Evolutionary conservation across 345 rosid species (phyloP), one percentile per base, ranked within the genome.

Genomic region (Hypericum androsaemum): DNA sequence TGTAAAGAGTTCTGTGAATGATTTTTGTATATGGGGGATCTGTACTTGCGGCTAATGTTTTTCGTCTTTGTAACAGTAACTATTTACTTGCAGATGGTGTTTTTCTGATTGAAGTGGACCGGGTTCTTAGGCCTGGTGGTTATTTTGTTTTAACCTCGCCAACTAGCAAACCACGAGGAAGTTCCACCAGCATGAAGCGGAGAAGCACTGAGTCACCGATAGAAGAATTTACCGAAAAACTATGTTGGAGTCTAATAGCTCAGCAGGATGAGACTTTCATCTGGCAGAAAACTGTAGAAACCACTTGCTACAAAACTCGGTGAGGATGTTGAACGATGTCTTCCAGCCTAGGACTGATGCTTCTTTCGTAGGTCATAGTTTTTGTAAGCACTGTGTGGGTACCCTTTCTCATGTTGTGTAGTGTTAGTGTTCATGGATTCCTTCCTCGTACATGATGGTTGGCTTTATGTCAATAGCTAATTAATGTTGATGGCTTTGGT

Each of bases 221-320:
- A 52, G 80, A 82, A 65, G 85, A 78, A 51, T 74, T 78, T 58
- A 68, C 85, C 32, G 86, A 78, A 53, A 77, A 76, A 65, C 77
- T 92, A 13, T 88, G 97, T 45, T 92, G 99, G 98, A 81, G 73
- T 67, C 74, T 81, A 40, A 72, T 77, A 56, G 85, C 88, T 68
- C 99, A 92, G 84, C 99, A 85, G 62, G 95, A 92, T 12, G 95
- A 92, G 73, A 85, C 95, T 43, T 81, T 80, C 60, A 74, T 92
- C 65, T 92, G 99, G 97, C 95, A 92, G 74, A 88, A 92, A 80
- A 88, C 97, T 59, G 56, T 62, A 0, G 87, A 81, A 60, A 58
- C 64, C 46, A 13, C 56, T 42, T 88, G 95, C 74, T 80, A 80
- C 58, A 62, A 67, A 3, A 81, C 94, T 64, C 77, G 77, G 98